These are phyloP conservation scores for Triticum dicoccoides DNA, from an alignment of 176 grass and related monocot genomes.

Conservation along the genomic window DNA sequence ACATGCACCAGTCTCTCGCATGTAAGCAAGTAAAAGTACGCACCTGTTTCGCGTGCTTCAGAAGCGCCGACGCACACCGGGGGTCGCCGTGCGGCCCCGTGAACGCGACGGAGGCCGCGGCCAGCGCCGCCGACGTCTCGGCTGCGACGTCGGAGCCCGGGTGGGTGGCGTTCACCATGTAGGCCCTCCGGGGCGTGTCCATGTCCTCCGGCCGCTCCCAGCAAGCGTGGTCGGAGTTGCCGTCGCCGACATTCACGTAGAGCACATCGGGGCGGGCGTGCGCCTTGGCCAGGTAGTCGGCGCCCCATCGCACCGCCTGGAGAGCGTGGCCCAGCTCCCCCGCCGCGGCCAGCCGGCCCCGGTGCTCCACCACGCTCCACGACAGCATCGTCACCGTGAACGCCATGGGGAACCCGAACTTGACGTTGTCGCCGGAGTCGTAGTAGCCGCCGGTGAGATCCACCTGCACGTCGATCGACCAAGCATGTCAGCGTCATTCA, in stretches of 20 bases:
- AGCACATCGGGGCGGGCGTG: constrained; percentile 40
- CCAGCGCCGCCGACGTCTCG: constrained; percentile 65
- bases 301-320: constrained; percentile 61
- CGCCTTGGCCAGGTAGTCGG: constrained; percentile 66
- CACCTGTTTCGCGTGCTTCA: constrained; percentile 55
- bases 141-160: constrained; percentile 69
- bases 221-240: constrained; percentile 65
- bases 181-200: constrained; percentile 52
- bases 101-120: constrained; percentile 52
- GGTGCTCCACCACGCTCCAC: constrained; percentile 54
- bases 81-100: background rate
- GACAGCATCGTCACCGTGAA: constrained; percentile 58
- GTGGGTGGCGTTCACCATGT: constrained; percentile 22
- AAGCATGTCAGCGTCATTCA: background rate
- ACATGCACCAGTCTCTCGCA: background rate
- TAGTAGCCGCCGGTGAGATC: constrained; percentile 72
- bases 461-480: constrained; percentile 25
- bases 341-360: background rate
- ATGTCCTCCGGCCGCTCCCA: constrained; percentile 90
- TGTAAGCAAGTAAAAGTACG: background rate
- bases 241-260: constrained; percentile 78
- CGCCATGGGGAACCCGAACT: constrained; percentile 68
- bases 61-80: constrained; percentile 28
- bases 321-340: constrained; percentile 29
- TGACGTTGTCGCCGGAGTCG: constrained; percentile 73